phyloP scores from a whole-genome alignment of 371 early-diverging fungal species.

The Lichtheimia hyalospora region DNA sequence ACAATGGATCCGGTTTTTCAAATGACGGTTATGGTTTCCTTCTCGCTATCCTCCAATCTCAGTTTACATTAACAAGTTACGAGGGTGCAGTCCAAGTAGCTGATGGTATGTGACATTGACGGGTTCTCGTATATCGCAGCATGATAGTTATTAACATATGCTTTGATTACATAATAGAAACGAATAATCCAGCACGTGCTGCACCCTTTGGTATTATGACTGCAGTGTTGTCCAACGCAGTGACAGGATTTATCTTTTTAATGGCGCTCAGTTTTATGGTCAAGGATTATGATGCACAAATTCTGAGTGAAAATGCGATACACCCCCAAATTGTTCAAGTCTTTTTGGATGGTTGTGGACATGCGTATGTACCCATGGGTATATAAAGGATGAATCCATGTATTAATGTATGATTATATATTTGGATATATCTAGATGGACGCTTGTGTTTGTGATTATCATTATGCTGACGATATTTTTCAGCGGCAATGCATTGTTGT shows the following conservation, averaged over 20 bases:
- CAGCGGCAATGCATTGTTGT: slow-evolving; percentile 45
- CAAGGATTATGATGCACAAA: slow-evolving; percentile 44
- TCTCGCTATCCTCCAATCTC: slow-evolving; percentile 35
- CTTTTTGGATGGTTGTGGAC: slow-evolving; percentile 52
- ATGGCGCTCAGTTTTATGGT: slow-evolving; percentile 40
- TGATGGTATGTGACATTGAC: slow-evolving; percentile 62
- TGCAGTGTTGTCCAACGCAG: slow-evolving; percentile 20
- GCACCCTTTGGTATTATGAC: neutral
- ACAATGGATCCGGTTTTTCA: slow-evolving; percentile 36
- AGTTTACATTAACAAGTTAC: slow-evolving; percentile 53
- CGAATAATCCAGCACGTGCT: neutral
- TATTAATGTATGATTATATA: no score
- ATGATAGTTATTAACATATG: neutral
- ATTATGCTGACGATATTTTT: slow-evolving; percentile 59
- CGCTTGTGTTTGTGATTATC: slow-evolving; percentile 53
- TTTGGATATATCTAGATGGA: slow-evolving; percentile 49
- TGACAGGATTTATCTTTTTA: slow-evolving; percentile 43
- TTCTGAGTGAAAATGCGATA: slow-evolving; percentile 24
- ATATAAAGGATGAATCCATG: no score
- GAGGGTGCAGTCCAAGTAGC: slow-evolving; percentile 72
- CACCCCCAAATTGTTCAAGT: slow-evolving; percentile 52
- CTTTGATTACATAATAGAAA: neutral
- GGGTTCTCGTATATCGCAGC: slow-evolving; percentile 14
- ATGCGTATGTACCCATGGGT: no score
- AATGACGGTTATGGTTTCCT: slow-evolving; percentile 29